A percentile compares a stretch with the other conserved stretches of the same genome.
Conservation (phyloP, 2,329 filamentous ascomycete species). For the Ophiostoma tasmaniense region DNA sequence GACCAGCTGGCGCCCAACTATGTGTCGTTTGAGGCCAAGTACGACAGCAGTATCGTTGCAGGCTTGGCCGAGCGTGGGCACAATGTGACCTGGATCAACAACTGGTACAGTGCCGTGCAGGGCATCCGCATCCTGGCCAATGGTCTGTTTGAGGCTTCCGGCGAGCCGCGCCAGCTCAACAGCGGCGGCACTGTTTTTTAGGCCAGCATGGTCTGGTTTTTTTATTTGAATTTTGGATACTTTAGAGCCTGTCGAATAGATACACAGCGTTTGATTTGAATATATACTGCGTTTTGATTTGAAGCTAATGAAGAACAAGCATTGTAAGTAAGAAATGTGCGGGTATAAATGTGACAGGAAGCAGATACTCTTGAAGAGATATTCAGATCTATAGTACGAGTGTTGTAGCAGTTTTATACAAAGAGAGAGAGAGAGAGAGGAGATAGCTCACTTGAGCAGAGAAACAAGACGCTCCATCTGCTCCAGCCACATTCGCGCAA, state of each 20-base stretch:
- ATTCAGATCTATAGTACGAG: background rate
- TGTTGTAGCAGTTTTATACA: background rate
- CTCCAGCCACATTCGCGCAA: slow-evolving; percentile 66
- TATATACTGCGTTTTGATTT: background rate
- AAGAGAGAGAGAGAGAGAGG: no score
- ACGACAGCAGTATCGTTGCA: slow-evolving; percentile 59
- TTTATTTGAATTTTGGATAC: background rate
- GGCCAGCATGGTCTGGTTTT: background rate
- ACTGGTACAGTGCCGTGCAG: slow-evolving; percentile 57
- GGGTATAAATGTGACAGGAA: background rate
- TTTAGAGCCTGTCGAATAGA: background rate
- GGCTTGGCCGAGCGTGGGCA: slow-evolving; percentile 60
- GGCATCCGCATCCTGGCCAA: slow-evolving; percentile 56
- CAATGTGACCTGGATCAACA: slow-evolving; percentile 62
- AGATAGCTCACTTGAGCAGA: slow-evolving; percentile 6
- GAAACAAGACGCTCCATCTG: slow-evolving; percentile 65
- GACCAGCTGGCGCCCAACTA: slow-evolving; percentile 70
- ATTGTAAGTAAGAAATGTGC: background rate
- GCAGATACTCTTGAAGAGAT: background rate
- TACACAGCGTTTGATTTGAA: background rate
- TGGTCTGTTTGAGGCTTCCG: slow-evolving; percentile 66
- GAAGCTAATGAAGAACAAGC: background rate
- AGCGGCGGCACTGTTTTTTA: slow-evolving; percentile 56
- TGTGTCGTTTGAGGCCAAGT: slow-evolving; percentile 62
- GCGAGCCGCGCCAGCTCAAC: slow-evolving; percentile 70